Conservation (phyloP, 805 yeast species). For the Yamadazyma takamatsuzukensis region DNA sequence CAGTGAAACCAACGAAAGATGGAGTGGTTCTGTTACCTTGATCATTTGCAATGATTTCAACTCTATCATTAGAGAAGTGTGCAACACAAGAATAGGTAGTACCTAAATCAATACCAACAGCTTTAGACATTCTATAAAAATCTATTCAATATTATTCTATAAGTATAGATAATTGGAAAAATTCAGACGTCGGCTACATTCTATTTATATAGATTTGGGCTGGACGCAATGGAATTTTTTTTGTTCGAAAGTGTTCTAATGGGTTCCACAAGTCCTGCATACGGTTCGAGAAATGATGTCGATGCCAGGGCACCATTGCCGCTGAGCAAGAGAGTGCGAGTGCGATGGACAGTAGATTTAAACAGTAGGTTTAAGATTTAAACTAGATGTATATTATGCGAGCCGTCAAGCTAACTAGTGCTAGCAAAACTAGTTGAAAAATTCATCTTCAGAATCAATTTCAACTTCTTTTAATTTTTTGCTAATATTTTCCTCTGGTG, state of each 20-base stretch:
- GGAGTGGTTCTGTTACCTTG: constrained; percentile 99
- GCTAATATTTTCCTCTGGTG: constrained; percentile 15
- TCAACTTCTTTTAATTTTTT: constrained; percentile 5
- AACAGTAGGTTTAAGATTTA: too few species aligned
- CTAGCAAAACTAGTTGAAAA: neutral
- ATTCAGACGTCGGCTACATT: neutral
- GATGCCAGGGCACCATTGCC: neutral
- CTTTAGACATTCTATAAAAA: constrained; percentile 42
- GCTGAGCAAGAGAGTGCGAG: neutral
- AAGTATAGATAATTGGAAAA: neutral
- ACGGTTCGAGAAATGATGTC: too few species aligned
- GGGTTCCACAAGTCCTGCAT: too few species aligned
- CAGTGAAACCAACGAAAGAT: constrained; percentile 93
- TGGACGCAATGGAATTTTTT: neutral
- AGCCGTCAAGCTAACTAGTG: too few species aligned
- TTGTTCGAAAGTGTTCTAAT: constrained; percentile 1
- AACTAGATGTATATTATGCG: too few species aligned
- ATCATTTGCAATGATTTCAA: constrained; percentile 95
- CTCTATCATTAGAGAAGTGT: constrained; percentile 87
- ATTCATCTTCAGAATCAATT: constrained; percentile 4
- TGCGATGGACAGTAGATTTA: too few species aligned
- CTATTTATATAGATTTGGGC: neutral
- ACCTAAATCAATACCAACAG: constrained; percentile 92
- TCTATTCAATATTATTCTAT: neutral
- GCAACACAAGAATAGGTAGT: constrained; percentile 96